Evolutionary conservation across 2,329 filamentous ascomycete species (phyloP).

Genomic region (Triangularia setosa): DNA sequence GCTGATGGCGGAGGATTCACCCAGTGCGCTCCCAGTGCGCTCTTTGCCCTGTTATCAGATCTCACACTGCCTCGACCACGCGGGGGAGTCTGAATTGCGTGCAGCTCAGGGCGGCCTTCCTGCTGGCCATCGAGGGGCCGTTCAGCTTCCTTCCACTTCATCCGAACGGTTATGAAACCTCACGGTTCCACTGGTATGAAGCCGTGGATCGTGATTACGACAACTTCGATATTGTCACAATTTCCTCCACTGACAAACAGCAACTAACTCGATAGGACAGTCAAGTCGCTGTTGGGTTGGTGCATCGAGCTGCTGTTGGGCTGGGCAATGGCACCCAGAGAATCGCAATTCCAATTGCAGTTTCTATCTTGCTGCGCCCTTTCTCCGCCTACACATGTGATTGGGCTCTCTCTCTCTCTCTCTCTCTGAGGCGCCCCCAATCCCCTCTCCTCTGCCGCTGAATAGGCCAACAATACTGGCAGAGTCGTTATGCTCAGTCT

Average conservation of each 20-base stretch:
- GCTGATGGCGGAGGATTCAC: neutral
- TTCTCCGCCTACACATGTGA: neutral
- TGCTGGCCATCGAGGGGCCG: neutral
- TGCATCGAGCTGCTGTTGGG: neutral
- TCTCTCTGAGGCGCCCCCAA: neutral
- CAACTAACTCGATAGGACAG: neutral
- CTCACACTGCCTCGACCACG: neutral
- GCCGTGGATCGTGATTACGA: neutral
- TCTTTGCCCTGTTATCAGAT: neutral
- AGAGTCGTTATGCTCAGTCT: neutral
- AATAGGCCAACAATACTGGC: neutral
- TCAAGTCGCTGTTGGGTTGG: neutral
- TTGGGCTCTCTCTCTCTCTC: no score
- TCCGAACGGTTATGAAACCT: neutral
- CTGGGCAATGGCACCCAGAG: neutral
- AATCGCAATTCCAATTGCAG: neutral
- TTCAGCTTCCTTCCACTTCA: neutral
- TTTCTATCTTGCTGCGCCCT: neutral
- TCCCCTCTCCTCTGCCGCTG: neutral
- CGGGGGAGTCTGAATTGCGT: conserved; percentile 1
- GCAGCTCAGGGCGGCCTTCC: neutral
- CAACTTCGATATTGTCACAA: neutral
- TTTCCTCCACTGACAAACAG: neutral
- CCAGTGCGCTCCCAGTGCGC: neutral
- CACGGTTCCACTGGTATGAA: neutral